Evolutionary conservation across 116 monocot species (phyloP), one percentile per base, ranked within the genome.

Genomic region (Zostera marina): DNA sequence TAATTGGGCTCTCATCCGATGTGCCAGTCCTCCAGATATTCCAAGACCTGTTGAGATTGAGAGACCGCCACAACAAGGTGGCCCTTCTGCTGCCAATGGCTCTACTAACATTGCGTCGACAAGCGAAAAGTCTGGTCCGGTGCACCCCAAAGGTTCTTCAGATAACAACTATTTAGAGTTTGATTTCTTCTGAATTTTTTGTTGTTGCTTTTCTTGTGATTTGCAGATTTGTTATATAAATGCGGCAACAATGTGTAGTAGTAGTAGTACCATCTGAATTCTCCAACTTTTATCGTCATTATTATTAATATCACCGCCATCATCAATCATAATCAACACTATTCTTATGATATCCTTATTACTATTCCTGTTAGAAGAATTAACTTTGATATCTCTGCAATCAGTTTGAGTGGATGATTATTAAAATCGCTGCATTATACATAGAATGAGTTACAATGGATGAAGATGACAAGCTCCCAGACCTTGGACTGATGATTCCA

Each of bases 1-100:
- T 0, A 81, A 76, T 26, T 81, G 76, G 81, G 76, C 81, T 0
- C 55, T 81, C 55, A 81, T 81, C 44, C 66, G 76, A 9, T 81
- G 80, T 38, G 73, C 73, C 4, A 76, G 66, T 43, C 80, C 80
- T 5, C 76, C 80, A 7, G 80, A 76, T 42, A 62, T 81, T 45
- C 80, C 80, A 7, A 72, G 11, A 44, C 73, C 69, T 0, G 58
- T 70, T 3, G 79, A 75, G 52, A 61, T 78, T 1, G 72, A 70
- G 53, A 63, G 60, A 39, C 45, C 54, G 53, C 0, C 32, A 32
- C 32, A 2, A 5, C 32, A 32, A 32, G 32, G 32, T 32, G 1
- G n/a, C n/a, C n/a, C 32, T 32, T 32, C 32, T 32, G 32, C 32
- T 32, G 32, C 32, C 32, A 32, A 32, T 32, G 32, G 4, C 10